Percentiles rank a stretch among this genome's conserved stretches.
Evolutionary conservation across 2,329 filamentous ascomycete genomes (phyloP).

Genomic region (Chalaropsis ovoidea): DNA sequence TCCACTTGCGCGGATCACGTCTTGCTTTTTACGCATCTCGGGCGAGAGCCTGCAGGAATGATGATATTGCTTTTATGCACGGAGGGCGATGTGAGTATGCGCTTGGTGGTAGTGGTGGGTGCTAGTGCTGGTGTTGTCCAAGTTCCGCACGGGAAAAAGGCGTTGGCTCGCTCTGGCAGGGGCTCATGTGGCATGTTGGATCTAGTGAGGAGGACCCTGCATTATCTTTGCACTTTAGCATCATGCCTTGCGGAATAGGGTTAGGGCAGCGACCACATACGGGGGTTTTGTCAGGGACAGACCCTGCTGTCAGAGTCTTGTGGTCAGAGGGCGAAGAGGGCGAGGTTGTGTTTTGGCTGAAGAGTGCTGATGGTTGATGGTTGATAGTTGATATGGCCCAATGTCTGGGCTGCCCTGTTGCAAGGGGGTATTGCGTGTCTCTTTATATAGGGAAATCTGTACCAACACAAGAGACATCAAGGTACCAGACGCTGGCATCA

Average conservation of each 20-base stretch:
- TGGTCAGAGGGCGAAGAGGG: background rate
- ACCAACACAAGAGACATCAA: background rate
- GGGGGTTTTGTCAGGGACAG: background rate
- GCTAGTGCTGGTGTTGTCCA: no score
- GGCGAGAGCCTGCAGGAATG: conserved; percentile 11
- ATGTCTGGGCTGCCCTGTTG: no score
- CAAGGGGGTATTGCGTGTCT: background rate
- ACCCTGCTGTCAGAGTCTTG: background rate
- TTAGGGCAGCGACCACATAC: background rate
- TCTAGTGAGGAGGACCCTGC: conserved; percentile 7
- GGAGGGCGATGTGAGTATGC: background rate
- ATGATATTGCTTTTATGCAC: conserved; percentile 1
- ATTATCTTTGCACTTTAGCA: conserved; percentile 7
- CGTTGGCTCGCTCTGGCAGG: background rate
- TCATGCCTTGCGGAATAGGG: conserved; percentile 5
- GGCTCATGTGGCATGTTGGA: conserved; percentile 3
- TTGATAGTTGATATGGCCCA: no score
- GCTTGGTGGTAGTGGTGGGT: no score
- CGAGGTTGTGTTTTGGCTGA: background rate
- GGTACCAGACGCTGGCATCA: background rate
- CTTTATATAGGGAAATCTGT: conserved; percentile 6
- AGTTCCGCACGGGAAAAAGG: background rate
- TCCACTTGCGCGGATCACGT: conserved; percentile 2
- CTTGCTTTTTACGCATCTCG: background rate
- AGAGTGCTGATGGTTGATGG: no score